Conservation (phyloP, 768 basidiomycete genomes). For the Royoungia palumana region DNA sequence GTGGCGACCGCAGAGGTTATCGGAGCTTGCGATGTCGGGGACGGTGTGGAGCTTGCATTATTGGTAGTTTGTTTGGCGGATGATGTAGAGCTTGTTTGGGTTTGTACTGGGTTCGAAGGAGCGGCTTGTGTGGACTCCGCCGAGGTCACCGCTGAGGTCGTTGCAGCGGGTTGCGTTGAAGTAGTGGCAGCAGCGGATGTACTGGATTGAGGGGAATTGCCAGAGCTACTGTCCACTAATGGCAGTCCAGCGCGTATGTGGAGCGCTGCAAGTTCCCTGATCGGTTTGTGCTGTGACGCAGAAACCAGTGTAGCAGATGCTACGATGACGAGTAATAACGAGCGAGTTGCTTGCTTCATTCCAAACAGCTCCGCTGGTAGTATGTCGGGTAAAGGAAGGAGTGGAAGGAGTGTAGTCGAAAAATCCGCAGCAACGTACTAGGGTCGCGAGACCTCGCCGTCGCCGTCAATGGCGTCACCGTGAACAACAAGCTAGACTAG, state of each 20-base stretch:
- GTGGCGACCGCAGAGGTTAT: constrained; percentile 11
- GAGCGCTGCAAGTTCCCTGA: constrained; percentile 9
- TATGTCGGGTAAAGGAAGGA: constrained; percentile 3
- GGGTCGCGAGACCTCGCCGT: constrained; percentile 13
- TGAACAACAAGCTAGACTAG: not conserved
- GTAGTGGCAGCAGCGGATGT: not conserved
- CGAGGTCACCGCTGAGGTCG: not conserved
- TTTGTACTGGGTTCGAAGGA: constrained; percentile 9
- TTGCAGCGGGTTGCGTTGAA: not conserved
- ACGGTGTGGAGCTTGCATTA: not conserved
- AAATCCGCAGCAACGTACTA: constrained; percentile 23
- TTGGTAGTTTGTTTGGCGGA: not conserved
- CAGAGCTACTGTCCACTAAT: not conserved
- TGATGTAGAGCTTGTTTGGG: constrained; percentile 3
- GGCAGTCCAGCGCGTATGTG: constrained; percentile 15
- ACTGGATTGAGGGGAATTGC: not conserved
- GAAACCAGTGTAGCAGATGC: constrained; percentile 25
- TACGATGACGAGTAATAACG: constrained; percentile 28
- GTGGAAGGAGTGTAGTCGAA: constrained; percentile 23
- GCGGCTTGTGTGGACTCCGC: constrained; percentile 5
- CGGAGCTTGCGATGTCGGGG: constrained; percentile 1
- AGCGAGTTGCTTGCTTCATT: constrained; percentile 22
- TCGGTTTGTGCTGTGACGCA: constrained; percentile 20
- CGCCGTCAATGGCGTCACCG: constrained; percentile 7
- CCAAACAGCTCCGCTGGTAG: constrained; percentile 12